Evolutionary conservation across 148 eudicot genomes (phyloP).

Genomic region (Rhododendron ovatum): DNA sequence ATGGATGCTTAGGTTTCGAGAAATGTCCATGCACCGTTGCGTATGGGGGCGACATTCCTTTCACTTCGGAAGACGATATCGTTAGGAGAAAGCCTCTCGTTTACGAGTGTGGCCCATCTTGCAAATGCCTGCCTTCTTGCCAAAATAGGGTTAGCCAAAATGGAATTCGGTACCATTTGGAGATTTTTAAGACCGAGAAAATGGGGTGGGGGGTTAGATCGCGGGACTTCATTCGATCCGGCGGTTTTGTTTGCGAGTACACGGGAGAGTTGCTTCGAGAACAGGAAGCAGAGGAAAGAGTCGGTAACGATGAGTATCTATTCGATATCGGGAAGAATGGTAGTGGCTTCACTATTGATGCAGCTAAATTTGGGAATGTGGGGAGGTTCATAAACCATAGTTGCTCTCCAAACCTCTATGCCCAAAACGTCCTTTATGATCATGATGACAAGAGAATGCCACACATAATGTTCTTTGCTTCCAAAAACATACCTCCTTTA

Average conservation of each 20-base stretch:
- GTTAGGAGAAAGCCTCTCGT: slow-evolving; percentile 13
- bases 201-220: slow-evolving; percentile 44
- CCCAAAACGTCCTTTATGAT: slow-evolving; percentile 34
- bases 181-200: slow-evolving; percentile 22
- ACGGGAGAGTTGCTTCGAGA: slow-evolving; percentile 29
- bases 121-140: slow-evolving; percentile 26
- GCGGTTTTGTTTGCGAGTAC: slow-evolving; percentile 42
- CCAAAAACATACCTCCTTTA: slow-evolving; percentile 18
- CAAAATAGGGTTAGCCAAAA: slow-evolving; percentile 24
- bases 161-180: slow-evolving; percentile 8
- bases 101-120: slow-evolving; percentile 39
- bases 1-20: slow-evolving; percentile 23
- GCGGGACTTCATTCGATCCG: slow-evolving; percentile 20
- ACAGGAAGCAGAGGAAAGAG: slow-evolving; percentile 28
- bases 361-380: slow-evolving; percentile 23
- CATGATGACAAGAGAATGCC: slow-evolving; percentile 27
- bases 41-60: slow-evolving; percentile 31
- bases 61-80: slow-evolving; percentile 19
- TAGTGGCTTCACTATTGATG: slow-evolving; percentile 31
- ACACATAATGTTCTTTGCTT: slow-evolving; percentile 33
- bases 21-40: slow-evolving; percentile 23
- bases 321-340: slow-evolving; percentile 21
- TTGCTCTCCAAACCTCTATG: slow-evolving; percentile 32
- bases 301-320: slow-evolving; percentile 23
- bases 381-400: slow-evolving; percentile 43